phyloP scores from a whole-genome alignment of 805 yeast species.

The Myxozyma udenii region DNA sequence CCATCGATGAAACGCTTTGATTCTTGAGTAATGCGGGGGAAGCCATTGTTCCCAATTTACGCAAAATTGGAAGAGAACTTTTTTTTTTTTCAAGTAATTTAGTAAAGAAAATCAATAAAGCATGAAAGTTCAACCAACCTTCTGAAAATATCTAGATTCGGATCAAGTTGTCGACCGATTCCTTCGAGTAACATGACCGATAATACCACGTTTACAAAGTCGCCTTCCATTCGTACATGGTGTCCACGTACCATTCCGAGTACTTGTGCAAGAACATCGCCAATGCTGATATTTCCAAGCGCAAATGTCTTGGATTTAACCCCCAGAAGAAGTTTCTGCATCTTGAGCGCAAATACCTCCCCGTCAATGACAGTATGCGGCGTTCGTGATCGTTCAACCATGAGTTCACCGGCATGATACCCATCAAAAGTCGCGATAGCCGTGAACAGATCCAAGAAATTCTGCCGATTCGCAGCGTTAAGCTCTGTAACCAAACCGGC shows the following conservation, averaged over 20 bases:
- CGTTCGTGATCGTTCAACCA: constrained; percentile 91
- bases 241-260: constrained; percentile 86
- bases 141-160: constrained; percentile 89
- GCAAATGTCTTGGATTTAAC: constrained; percentile 88
- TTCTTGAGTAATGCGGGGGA: constrained; percentile 34
- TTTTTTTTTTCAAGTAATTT: constrained; percentile 28
- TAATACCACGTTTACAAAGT: constrained; percentile 90
- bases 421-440: constrained; percentile 92
- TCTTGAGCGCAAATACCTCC: constrained; percentile 83
- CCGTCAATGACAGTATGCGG: constrained; percentile 86
- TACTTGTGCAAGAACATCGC: constrained; percentile 84
- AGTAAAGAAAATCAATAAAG: constrained; percentile 33
- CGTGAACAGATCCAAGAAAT: constrained; percentile 84
- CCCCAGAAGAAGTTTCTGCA: constrained; percentile 73
- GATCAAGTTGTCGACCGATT: constrained; percentile 90
- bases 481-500: constrained; percentile 92
- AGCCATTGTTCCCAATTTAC: constrained; percentile 70
- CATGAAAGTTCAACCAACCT: constrained; percentile 64
- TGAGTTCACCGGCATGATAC: constrained; percentile 86
- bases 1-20: constrained; percentile 58
- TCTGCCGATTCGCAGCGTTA: constrained; percentile 68
- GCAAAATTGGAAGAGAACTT: constrained; percentile 77
- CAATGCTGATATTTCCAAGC: constrained; percentile 85
- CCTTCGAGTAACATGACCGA: constrained; percentile 91
- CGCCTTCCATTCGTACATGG: constrained; percentile 97